Evolutionary conservation across 2,329 filamentous ascomycete species (phyloP).

Genomic region (Verticillium nubilum): DNA sequence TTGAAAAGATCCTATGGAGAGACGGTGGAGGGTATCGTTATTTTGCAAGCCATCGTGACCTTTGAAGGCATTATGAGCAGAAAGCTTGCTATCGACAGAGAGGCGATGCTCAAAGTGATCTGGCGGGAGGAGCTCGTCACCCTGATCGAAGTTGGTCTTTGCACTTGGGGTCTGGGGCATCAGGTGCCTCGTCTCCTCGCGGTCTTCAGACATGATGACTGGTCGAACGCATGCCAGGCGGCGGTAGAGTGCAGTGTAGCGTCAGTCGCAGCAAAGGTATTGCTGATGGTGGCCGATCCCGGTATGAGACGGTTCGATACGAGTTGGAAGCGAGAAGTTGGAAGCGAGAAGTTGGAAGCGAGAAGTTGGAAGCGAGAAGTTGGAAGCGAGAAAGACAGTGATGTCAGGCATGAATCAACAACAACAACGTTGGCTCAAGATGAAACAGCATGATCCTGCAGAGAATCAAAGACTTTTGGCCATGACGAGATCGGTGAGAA

Average conservation of each 20-base stretch:
- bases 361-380: background rate
- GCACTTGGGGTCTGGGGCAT: conserved; percentile 15
- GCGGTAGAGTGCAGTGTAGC: background rate
- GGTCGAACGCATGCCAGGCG: background rate
- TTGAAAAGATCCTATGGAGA: conserved; percentile 33
- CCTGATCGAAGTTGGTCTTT: conserved; percentile 15
- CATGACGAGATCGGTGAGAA: background rate
- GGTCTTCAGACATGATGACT: conserved; percentile 14
- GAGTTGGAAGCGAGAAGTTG: background rate
- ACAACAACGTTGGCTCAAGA: background rate
- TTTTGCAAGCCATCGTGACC: conserved; percentile 19
- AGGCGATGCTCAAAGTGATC: conserved; percentile 19
- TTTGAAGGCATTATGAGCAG: conserved; percentile 12
- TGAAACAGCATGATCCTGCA: background rate
- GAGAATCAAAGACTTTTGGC: background rate
- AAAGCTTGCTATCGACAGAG: conserved; percentile 16
- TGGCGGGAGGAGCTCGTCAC: conserved; percentile 14
- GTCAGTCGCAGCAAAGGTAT: background rate
- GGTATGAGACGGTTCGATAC: background rate
- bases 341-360: background rate
- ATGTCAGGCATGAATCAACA: background rate
- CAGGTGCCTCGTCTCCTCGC: conserved; percentile 6
- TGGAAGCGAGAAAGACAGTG: background rate
- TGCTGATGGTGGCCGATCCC: background rate
- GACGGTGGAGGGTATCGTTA: conserved; percentile 25